Evolutionary conservation across 2,329 filamentous ascomycete genomes (phyloP), one percentile per base, ranked within the genome.

Genomic region (Cadophora malorum): DNA sequence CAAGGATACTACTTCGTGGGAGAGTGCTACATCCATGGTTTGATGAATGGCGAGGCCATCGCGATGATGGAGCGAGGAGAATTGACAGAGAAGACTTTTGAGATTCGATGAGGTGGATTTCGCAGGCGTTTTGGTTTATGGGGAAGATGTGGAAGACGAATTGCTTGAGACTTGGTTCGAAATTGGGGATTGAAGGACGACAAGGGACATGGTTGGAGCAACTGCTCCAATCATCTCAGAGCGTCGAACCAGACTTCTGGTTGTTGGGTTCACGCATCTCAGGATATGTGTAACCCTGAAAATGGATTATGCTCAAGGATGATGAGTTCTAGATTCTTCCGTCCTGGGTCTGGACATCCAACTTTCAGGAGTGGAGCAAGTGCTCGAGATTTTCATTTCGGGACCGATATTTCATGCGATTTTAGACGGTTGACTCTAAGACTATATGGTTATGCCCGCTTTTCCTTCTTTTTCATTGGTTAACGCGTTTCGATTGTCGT

Each of bases 31-130:
- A 25, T 55, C 1, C n/a, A 55, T n/a, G 52, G 52, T 4, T 55
- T 55, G 52, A 55, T 55, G 52, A 33, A 55, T 10, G 52, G 52
- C 16, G 28, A 55, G 52, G 52, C 52, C 45, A n/a, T 49, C 4
- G 45, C 45, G 45, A 49, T 49, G 45, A 49, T 49, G 45, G 45
- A 49, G 19, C 45, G 45, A 21, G 45, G 45, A 10, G 45, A 49
- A 19, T 49, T 49, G 45, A 49, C 2, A 4, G 45, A 49, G 45
- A 49, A 21, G 45, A 49, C 45, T 7, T 49, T 49, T 49, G 45
- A 21, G 45, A 21, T 49, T 49, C 45, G n/a, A 7, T 49, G 45
- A 49, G 45, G n/a, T 28, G 28, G 28, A 28, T 28, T 28, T 28
- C 5, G 28, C 28, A 28, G 28, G 28, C 28, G 28, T 28, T 28